phyloP scores from a whole-genome alignment of 208 protist species.

The Ichthyophonus hoferi region DNA sequence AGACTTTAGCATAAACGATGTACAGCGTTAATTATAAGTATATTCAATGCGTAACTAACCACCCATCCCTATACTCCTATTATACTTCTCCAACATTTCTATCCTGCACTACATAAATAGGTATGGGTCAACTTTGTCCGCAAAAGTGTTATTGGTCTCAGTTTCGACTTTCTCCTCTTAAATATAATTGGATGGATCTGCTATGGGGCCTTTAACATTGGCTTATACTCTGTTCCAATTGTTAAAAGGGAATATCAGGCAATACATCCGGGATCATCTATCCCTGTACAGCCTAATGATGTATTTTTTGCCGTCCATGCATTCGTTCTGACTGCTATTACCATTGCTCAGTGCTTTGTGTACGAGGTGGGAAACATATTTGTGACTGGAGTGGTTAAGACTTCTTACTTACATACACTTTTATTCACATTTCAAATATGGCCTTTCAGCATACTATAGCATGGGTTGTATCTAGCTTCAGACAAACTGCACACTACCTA shows the following conservation, averaged over 20 bases:
- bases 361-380: constrained; percentile 54
- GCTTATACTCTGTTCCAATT: constrained; percentile 52
- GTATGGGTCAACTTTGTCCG: constrained; percentile 57
- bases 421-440: too few relatives aligned
- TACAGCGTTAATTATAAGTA: too few relatives aligned
- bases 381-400: too few relatives aligned
- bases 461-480: too few relatives aligned
- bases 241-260: constrained; percentile 57
- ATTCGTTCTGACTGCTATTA: constrained; percentile 53
- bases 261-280: constrained; percentile 27
- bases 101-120: constrained; percentile 32
- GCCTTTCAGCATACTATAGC: too few relatives aligned
- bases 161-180: constrained; percentile 66
- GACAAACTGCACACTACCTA: too few relatives aligned
- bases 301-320: constrained; percentile 68
- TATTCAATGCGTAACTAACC: too few relatives aligned
- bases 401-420: too few relatives aligned
- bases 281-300: constrained; percentile 57
- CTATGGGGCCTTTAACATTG: constrained; percentile 61
- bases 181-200: constrained; percentile 50
- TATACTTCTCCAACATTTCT: not conserved
- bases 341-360: constrained; percentile 56
- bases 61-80: too few relatives aligned
- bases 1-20: too few relatives aligned
- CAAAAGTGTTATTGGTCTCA: constrained; percentile 63